Conservation (phyloP, 305 asterid species). For the Fraxinus latifolia region DNA sequence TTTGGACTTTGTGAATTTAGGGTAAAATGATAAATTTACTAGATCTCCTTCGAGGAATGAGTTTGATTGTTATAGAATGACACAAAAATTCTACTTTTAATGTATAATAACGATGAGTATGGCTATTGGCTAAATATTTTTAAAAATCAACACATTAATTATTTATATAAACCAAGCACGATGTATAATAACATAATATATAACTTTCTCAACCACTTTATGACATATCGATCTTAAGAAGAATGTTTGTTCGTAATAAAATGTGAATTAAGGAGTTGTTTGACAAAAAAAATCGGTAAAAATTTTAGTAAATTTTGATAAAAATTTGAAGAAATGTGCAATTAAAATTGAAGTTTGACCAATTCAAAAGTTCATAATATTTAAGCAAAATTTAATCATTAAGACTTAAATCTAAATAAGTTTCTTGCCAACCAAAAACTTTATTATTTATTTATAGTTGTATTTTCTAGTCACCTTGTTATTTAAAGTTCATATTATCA, state of each 20-base stretch:
- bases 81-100: no score
- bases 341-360: neutral
- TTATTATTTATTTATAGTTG: neutral
- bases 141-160: no score
- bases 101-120: no score
- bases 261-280: neutral
- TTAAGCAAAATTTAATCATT: neutral
- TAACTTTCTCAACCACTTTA: neutral
- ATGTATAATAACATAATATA: neutral
- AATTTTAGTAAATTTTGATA: no score
- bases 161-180: neutral
- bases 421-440: neutral
- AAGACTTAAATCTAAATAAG: no score
- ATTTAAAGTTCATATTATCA: neutral
- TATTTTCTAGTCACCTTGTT: neutral
- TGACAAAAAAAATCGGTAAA: neutral
- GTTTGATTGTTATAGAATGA: no score
- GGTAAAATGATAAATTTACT: no score
- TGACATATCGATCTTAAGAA: neutral
- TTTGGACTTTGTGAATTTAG: no score
- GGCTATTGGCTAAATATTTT: no score
- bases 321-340: neutral
- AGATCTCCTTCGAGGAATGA: no score
- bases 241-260: neutral
- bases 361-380: neutral